phyloP scores from a whole-genome alignment of 2,329 filamentous ascomycete genomes.

The Fusarium protoensiforme region DNA sequence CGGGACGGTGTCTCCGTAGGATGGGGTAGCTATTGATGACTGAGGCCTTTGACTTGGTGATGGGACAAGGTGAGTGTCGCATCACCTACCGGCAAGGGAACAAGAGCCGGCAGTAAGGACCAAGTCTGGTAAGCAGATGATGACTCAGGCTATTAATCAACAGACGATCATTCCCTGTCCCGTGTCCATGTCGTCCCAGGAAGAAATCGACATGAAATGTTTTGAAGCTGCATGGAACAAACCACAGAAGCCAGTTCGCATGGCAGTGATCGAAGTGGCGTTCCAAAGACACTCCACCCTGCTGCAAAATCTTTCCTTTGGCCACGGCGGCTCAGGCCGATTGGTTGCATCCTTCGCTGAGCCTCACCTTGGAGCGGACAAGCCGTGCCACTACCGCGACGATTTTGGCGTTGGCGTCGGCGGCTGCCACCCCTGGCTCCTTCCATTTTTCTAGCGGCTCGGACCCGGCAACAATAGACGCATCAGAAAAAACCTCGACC shows the following conservation, averaged over 20 bases:
- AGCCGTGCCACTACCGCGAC: conserved; percentile 24
- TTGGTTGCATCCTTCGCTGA: conserved; percentile 5
- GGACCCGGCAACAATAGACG: conserved; percentile 1
- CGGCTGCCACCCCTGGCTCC: not conserved
- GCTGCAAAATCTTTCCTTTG: conserved; percentile 19
- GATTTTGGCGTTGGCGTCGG: not conserved
- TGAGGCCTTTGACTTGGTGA: not conserved
- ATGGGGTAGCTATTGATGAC: not conserved
- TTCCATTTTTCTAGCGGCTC: conserved; percentile 14
- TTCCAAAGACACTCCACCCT: not conserved
- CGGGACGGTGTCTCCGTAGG: not conserved
- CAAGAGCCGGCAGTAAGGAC: not conserved
- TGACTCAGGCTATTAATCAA: conserved; percentile 13
- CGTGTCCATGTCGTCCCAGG: not conserved
- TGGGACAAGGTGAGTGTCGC: conserved; percentile 10
- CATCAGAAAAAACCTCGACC: conserved; percentile 9
- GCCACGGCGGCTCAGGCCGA: conserved; percentile 1
- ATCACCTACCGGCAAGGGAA: not conserved
- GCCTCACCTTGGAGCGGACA: conserved; percentile 19
- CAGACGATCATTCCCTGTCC: not conserved
- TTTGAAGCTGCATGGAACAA: conserved; percentile 31
- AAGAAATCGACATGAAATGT: not conserved
- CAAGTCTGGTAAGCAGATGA: not conserved
- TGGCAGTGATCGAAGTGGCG: conserved; percentile 1
- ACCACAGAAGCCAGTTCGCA: conserved; percentile 16